A percentile compares a stretch with the other conserved stretches of the same genome.
Conservation (phyloP, 306 rosid species). For the Nissolia schottii region DNA sequence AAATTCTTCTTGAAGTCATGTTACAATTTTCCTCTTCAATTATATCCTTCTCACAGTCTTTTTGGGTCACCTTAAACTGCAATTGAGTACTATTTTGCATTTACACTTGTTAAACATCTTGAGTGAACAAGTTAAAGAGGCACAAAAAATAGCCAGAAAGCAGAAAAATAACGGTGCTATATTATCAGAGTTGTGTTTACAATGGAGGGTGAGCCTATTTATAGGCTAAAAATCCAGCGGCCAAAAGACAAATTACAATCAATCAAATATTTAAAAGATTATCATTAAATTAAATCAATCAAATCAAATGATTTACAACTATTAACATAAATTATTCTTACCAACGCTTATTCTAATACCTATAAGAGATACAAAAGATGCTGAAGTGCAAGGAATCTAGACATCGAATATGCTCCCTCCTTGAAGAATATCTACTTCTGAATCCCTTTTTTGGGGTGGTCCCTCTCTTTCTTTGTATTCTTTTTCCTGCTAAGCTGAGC, state of each 20-base stretch:
- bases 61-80: background rate
- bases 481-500: background rate
- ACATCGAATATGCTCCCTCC: constrained; percentile 28
- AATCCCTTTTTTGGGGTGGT: background rate
- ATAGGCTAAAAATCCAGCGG: no score
- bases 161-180: no score
- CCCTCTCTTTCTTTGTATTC: background rate
- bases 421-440: constrained; percentile 30
- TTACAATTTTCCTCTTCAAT: background rate
- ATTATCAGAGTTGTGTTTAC: no score
- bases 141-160: no score
- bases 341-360: background rate
- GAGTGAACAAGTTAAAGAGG: no score
- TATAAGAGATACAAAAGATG: constrained; percentile 2
- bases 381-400: constrained; percentile 8
- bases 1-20: background rate
- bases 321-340: no score
- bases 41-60: background rate
- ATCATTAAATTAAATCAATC: no score
- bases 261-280: no score
- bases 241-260: no score
- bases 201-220: no score
- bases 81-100: background rate
- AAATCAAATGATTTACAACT: no score
- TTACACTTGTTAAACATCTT: no score